These are phyloP conservation scores for Passalora sequoiae DNA, from an alignment of 2,329 filamentous ascomycete genomes.

Conservation along the genomic window DNA sequence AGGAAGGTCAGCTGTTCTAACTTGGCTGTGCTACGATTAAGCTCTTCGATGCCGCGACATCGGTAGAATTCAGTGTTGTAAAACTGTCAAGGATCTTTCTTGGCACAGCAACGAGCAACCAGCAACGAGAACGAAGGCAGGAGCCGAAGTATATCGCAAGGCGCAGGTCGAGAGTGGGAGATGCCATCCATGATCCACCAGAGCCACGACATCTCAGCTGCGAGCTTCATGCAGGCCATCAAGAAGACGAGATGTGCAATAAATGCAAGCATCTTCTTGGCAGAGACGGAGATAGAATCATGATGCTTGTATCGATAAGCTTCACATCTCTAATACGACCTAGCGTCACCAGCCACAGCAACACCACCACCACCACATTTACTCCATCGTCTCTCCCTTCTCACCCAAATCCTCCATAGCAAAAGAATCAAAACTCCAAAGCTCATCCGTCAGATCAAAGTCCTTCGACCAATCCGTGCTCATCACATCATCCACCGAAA, in stretches of 20 bases:
- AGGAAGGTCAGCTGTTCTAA: background rate
- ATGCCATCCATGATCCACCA: no score
- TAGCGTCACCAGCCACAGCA: no score
- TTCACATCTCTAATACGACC: no score
- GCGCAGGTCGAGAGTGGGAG: no score
- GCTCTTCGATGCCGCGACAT: slow-evolving; percentile 11
- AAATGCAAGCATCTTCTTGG: no score
- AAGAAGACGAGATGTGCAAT: no score
- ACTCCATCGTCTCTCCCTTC: background rate
- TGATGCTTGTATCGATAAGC: background rate
- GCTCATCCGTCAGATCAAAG: slow-evolving; percentile 6
- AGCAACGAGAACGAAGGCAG: background rate
- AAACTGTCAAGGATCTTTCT: background rate
- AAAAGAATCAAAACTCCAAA: slow-evolving; percentile 1
- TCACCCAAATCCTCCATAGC: background rate
- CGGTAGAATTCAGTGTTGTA: no score
- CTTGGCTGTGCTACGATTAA: slow-evolving; percentile 10
- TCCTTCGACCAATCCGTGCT: slow-evolving; percentile 9
- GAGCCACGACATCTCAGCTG: background rate
- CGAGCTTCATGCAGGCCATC: background rate
- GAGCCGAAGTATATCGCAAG: no score
- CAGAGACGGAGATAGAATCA: background rate
- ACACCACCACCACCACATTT: no score
- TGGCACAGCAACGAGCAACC: background rate
- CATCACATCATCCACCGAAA: slow-evolving; percentile 10